Percentiles rank a stretch among this genome's conserved stretches.
Evolutionary conservation across 1,284 basidiomycete genomes (phyloP).

Genomic region (Tremellales sp.): DNA sequence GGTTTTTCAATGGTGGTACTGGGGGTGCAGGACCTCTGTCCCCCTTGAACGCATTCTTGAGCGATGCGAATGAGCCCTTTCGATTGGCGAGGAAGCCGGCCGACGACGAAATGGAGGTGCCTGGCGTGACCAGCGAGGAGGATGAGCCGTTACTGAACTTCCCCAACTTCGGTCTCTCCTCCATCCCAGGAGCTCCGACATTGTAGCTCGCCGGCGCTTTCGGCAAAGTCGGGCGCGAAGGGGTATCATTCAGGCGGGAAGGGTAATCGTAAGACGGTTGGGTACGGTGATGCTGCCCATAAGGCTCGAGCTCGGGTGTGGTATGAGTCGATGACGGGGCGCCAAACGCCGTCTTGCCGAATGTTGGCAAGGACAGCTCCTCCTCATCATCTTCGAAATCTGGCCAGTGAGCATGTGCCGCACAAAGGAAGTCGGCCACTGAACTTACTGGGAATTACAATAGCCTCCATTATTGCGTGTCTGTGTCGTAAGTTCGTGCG

Average conservation of each 20-base stretch:
- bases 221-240: constrained; percentile 20
- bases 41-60: constrained; percentile 79
- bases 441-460: constrained; percentile 42
- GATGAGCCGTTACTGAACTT: constrained; percentile 44
- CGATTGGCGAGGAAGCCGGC: constrained; percentile 51
- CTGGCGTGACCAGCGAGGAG: constrained; percentile 46
- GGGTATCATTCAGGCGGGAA: constrained; percentile 16
- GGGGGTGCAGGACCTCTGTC: constrained; percentile 12
- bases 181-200: constrained; percentile 10
- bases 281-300: constrained; percentile 23
- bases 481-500: not conserved
- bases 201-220: constrained; percentile 23
- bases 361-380: constrained; percentile 31
- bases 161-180: constrained; percentile 24
- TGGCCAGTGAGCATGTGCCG: too few species aligned
- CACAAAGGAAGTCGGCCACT: not conserved
- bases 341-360: constrained; percentile 24
- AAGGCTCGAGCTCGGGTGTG: constrained; percentile 18
- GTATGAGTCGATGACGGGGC: constrained; percentile 14
- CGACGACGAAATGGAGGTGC: constrained; percentile 24
- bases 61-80: constrained; percentile 78
- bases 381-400: constrained; percentile 46
- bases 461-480: constrained; percentile 24
- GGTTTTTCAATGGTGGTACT: constrained; percentile 45
- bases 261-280: constrained; percentile 24